Evolutionary conservation across 768 basidiomycete species (phyloP).

Genomic region (Hygrophorus russula): DNA sequence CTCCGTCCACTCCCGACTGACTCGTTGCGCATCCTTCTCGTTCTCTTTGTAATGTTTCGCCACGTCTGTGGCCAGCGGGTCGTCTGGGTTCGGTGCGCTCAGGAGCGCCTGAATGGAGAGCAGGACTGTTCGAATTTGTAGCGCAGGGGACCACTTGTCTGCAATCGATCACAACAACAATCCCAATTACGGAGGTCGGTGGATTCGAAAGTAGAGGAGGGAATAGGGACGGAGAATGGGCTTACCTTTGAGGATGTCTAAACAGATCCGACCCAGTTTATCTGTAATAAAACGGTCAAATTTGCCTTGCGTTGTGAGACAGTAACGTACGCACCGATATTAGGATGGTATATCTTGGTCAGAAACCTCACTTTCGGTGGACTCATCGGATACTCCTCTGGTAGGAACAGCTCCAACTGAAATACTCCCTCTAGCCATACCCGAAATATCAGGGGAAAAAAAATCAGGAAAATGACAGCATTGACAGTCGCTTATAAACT

Average conservation of each 20-base stretch:
- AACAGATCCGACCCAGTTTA: constrained; percentile 95
- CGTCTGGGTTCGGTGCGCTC: constrained; percentile 93
- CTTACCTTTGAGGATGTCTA: constrained; percentile 94
- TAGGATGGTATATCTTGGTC: constrained; percentile 98
- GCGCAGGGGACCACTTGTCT: constrained; percentile 99
- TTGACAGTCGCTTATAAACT: constrained; percentile 11
- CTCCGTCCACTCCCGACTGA: constrained; percentile 93
- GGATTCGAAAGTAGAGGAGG: background rate
- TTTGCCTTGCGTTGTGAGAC: background rate
- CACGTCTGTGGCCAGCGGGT: constrained; percentile 88
- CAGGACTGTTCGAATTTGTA: constrained; percentile 96
- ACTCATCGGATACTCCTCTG: constrained; percentile 99
- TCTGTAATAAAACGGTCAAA: constrained; percentile 36
- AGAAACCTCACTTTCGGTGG: constrained; percentile 97
- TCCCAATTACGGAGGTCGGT: background rate
- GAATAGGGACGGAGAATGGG: constrained; percentile 3
- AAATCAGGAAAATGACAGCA: constrained; percentile 5
- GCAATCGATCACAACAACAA: constrained; percentile 3
- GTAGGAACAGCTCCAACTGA: constrained; percentile 93
- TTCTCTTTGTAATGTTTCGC: constrained; percentile 99
- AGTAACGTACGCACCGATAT: constrained; percentile 68
- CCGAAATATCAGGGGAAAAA: background rate
- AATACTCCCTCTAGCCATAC: constrained; percentile 67
- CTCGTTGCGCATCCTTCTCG: constrained; percentile 84
- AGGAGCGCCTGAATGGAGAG: constrained; percentile 96